Base-by-base conservation (phyloP, 345 rosid genomes). In the Eucalyptus virginea region DNA sequence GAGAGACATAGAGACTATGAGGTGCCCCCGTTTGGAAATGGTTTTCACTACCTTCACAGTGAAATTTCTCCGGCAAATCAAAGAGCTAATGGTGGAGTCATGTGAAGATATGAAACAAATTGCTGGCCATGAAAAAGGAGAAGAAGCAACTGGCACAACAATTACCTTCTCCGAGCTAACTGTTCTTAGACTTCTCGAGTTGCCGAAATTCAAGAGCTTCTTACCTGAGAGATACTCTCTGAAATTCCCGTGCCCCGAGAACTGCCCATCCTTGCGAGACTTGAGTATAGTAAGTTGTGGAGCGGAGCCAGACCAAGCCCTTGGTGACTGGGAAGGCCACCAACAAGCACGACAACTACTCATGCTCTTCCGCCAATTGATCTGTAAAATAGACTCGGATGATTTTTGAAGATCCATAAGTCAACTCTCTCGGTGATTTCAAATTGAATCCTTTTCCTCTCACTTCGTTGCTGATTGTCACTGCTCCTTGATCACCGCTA, bases 261-360 rank as follows among this genome's bases (percentile, higher is more conserved):
- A 32, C 9, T 32, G 3, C 42, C 23, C 42, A 4, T 17, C 80
- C 23, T 8, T 17, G 42, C 42, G 0, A 67, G 12, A 16, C 80
- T 32, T 8, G 23, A 67, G 23, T 18, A 67, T 18, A 67, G 42
- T 8, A 17, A 32, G 77, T 0, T 65, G 77, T 65, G 37, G 77
- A n/a, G 4, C 1, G 3, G 21, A n/a, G 37, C 37, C 6, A 9
- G 10, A 65, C 80, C 37, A 65, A 65, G 32, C 16, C 69, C 8
- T 12, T 60, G 69, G 69, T 60, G 32, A 60, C 17, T 60, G 69
- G 32, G 32, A 26, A 60, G 0, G 8, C 8, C n/a, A 28, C 69
- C 67, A 12, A 28, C 0, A 0, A 1, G 2, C 0, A 19, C 11
- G 11, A 21, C 4, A 18, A 54, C 1, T 3, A 50, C 19, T 50